Conservation (phyloP, 1,284 basidiomycete species). For the Moniliophthora roreri region DNA sequence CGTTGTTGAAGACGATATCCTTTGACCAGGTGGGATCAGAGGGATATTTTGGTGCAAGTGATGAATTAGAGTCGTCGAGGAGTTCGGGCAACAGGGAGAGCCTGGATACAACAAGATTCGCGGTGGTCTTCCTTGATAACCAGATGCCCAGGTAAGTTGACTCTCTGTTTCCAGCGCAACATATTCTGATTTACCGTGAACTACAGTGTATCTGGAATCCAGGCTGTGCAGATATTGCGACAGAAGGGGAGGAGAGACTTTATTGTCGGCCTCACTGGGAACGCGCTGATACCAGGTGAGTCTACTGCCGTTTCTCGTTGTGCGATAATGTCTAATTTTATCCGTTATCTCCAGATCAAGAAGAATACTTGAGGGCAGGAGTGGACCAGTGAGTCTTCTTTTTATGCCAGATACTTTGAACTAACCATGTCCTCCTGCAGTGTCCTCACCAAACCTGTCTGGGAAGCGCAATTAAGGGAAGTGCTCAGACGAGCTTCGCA, state of each 20-base stretch:
- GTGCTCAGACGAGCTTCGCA: conserved; percentile 40
- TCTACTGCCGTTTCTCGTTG: neutral
- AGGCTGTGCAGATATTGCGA: conserved; percentile 56
- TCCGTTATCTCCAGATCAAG: conserved; percentile 10
- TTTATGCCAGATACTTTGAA: neutral
- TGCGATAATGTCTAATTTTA: neutral
- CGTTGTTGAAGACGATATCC: conserved; percentile 3
- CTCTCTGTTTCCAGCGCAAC: no score
- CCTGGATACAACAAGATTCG: conserved; percentile 7
- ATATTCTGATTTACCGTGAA: no score
- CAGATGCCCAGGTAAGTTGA: conserved; percentile 56
- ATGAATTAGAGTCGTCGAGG: neutral
- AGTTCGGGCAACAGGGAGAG: neutral
- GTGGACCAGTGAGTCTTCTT: conserved; percentile 51
- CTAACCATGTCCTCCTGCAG: conserved; percentile 17
- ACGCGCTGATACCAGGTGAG: conserved; percentile 55
- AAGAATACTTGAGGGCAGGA: conserved; percentile 64
- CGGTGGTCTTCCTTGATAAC: conserved; percentile 68
- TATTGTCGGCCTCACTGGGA: conserved; percentile 65
- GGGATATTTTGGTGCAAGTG: neutral
- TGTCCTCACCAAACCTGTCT: conserved; percentile 52
- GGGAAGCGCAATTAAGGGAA: conserved; percentile 40
- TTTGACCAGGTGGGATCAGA: neutral
- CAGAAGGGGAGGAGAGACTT: conserved; percentile 56
- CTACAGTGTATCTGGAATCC: conserved; percentile 52